A percentile compares a stretch with the other conserved stretches of the same genome.
These are phyloP conservation scores for Hysterium pulicare DNA, from an alignment of 2,329 filamentous ascomycete species.

Conservation along the genomic window DNA sequence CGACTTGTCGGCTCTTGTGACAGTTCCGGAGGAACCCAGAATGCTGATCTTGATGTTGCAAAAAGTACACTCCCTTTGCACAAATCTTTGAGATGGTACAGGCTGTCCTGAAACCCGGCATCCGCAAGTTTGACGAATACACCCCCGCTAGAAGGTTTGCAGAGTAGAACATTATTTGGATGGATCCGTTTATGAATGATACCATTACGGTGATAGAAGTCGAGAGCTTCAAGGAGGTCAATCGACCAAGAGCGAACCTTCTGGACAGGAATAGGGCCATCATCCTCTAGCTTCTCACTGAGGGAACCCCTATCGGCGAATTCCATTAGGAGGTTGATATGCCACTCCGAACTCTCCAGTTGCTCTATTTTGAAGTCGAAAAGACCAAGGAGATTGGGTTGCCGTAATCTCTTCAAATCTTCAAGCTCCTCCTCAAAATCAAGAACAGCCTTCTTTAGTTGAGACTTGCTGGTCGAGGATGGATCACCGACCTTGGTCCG, in stretches of 20 bases:
- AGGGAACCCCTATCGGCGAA: constrained; percentile 80
- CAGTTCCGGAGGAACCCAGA: constrained; percentile 81
- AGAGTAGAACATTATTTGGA: constrained; percentile 73
- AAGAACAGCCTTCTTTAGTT: constrained; percentile 73
- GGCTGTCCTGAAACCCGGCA: constrained; percentile 64
- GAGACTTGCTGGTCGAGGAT: constrained; percentile 62
- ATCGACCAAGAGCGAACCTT: constrained; percentile 88
- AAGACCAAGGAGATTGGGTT: constrained; percentile 74
- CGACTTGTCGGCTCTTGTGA: constrained; percentile 53
- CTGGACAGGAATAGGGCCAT: constrained; percentile 68
- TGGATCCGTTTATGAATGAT: constrained; percentile 83
- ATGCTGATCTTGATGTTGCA: constrained; percentile 67
- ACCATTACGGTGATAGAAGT: constrained; percentile 81
- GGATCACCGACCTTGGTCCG: constrained; percentile 24
- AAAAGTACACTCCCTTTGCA: constrained; percentile 50
- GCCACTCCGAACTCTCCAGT: constrained; percentile 58
- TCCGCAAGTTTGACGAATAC: constrained; percentile 70
- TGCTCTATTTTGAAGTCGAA: constrained; percentile 73
- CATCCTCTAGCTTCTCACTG: constrained; percentile 74
- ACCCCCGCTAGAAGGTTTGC: constrained; percentile 64
- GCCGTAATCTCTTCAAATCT: constrained; percentile 67
- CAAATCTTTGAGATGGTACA: constrained; percentile 60
- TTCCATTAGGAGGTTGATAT: constrained; percentile 70
- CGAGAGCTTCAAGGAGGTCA: constrained; percentile 82
- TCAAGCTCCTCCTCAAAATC: constrained; percentile 74